Evolutionary conservation across 2,329 filamentous ascomycete species (phyloP).

Genomic region (Neofusicoccum kwambonambiense): DNA sequence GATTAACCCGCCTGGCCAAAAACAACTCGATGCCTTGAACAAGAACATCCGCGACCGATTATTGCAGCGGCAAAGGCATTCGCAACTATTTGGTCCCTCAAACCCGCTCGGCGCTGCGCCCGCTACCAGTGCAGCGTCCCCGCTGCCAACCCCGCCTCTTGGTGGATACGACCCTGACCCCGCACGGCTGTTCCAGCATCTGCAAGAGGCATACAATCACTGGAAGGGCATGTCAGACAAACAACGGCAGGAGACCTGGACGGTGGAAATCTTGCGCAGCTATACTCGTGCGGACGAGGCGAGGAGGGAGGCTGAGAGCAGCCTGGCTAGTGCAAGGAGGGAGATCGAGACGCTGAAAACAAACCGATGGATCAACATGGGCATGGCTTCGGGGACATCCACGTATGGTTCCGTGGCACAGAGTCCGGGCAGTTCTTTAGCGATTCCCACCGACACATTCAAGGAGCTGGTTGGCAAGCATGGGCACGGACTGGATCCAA

Average conservation of each 20-base stretch:
- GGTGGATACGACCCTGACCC: constrained; percentile 57
- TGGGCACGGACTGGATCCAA: constrained; percentile 30
- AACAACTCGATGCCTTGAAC: constrained; percentile 71
- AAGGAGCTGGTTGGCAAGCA: constrained; percentile 39
- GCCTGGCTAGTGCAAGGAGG: constrained; percentile 40
- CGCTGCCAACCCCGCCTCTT: constrained; percentile 37
- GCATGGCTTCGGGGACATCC: constrained; percentile 18
- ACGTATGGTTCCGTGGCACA: constrained; percentile 22
- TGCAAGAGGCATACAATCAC: constrained; percentile 72
- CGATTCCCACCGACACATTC: constrained; percentile 36
- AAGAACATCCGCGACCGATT: constrained; percentile 68
- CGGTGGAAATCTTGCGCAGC: constrained; percentile 46
- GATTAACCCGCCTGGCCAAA: constrained; percentile 68
- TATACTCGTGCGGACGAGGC: constrained; percentile 43
- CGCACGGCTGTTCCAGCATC: constrained; percentile 68
- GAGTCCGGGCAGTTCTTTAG: constrained; percentile 34
- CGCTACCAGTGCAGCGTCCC: constrained; percentile 40
- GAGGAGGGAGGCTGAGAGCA: constrained; percentile 35
- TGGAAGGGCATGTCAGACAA: constrained; percentile 67
- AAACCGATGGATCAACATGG: constrained; percentile 27
- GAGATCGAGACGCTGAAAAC: constrained; percentile 44
- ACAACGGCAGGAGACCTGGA: constrained; percentile 46
- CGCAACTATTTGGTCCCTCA: constrained; percentile 23
- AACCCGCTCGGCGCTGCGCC: constrained; percentile 31
- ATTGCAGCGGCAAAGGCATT: constrained; percentile 32